Conservation (phyloP, 495 filamentous ascomycete species). For the Emericellopsis terricola region DNA sequence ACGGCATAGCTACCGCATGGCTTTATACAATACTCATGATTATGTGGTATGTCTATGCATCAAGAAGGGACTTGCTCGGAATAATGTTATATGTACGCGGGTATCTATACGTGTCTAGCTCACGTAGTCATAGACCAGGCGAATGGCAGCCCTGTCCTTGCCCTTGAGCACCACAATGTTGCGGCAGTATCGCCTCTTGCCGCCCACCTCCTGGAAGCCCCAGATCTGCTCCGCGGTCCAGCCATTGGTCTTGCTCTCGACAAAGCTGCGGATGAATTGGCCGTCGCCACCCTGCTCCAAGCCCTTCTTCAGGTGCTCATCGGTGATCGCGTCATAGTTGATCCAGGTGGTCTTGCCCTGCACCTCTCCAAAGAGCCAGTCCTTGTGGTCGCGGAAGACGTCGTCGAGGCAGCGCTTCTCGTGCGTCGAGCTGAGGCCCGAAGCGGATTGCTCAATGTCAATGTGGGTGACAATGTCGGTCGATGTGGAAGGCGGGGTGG, state of each 20-base stretch:
- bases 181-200: slow-evolving; percentile 47
- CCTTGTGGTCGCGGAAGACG: slow-evolving; percentile 46
- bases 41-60: too few relatives aligned
- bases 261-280: slow-evolving; percentile 31
- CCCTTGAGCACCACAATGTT: slow-evolving; percentile 50
- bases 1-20: too few relatives aligned
- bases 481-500: slow-evolving; percentile 17
- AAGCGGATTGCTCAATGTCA: slow-evolving; percentile 62
- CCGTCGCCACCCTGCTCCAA: slow-evolving; percentile 31
- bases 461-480: slow-evolving; percentile 39
- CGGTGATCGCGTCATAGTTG: slow-evolving; percentile 12
- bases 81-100: too few relatives aligned
- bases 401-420: slow-evolving; percentile 61
- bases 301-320: slow-evolving; percentile 28
- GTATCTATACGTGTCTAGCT: too few relatives aligned
- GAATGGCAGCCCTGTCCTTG: slow-evolving; percentile 37
- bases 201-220: slow-evolving; percentile 30
- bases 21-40: too few relatives aligned
- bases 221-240: slow-evolving; percentile 45
- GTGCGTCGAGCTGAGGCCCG: slow-evolving; percentile 51
- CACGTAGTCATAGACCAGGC: slow-evolving; percentile 59
- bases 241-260: slow-evolving; percentile 31
- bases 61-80: too few relatives aligned
- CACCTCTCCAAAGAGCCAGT: slow-evolving; percentile 67
- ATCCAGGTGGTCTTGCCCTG: slow-evolving; percentile 41